Conservation (phyloP, 352 stramenopile species). For the Globisporangium okanoganense region DNA sequence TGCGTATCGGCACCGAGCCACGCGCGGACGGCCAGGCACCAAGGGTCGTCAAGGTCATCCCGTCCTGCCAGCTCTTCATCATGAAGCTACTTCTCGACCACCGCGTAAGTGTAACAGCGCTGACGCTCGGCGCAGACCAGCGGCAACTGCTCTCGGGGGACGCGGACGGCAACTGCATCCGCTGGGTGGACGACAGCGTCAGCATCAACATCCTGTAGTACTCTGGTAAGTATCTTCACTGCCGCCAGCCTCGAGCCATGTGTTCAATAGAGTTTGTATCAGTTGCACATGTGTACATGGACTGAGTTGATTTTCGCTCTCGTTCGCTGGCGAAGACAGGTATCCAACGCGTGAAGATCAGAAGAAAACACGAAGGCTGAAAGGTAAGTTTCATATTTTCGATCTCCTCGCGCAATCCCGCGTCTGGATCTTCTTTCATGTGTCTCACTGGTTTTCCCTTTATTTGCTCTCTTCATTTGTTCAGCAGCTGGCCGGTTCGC, state of each 20-base stretch:
- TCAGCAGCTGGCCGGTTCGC: background rate
- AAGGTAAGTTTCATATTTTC: background rate
- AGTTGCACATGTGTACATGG: background rate
- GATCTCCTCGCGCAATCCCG: background rate
- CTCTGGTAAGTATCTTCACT: background rate
- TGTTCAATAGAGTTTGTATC: background rate
- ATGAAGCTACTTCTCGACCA: conserved; percentile 78
- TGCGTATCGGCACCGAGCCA: conserved; percentile 14
- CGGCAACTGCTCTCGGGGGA: conserved; percentile 68
- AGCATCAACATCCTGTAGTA: conserved; percentile 51
- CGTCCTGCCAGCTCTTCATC: conserved; percentile 68
- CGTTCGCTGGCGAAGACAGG: background rate
- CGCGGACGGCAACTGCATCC: conserved; percentile 63
- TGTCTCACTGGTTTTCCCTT: background rate
- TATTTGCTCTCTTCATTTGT: background rate
- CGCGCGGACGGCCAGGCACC: conserved; percentile 8
- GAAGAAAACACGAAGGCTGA: background rate
- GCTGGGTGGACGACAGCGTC: conserved; percentile 80
- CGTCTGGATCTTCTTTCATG: background rate
- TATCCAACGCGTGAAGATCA: conserved; percentile 4
- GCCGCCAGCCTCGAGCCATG: background rate
- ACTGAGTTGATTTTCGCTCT: background rate
- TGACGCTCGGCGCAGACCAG: conserved; percentile 55
- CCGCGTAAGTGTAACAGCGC: conserved; percentile 47
- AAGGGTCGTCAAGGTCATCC: conserved; percentile 33